These are phyloP conservation scores for Chrysoporthe deuterocubensis DNA, from an alignment of 2,329 filamentous ascomycete species.

Conservation along the genomic window DNA sequence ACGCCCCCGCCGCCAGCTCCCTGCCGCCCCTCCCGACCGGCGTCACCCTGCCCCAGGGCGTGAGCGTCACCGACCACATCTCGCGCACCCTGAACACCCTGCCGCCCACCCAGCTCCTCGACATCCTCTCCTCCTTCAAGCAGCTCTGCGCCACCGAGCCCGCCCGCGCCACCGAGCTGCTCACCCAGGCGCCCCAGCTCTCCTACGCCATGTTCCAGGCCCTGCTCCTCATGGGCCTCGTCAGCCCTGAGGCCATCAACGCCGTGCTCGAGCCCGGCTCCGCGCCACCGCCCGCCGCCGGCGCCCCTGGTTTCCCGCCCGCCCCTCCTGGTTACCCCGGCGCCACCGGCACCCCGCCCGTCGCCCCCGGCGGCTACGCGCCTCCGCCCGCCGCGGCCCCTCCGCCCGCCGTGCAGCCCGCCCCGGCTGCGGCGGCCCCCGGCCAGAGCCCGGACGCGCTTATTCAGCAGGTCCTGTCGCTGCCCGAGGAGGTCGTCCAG, in stretches of 20 bases:
- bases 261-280: slow-evolving; percentile 72
- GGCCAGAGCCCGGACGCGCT: slow-evolving; percentile 70
- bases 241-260: slow-evolving; percentile 81
- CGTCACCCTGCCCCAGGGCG: slow-evolving; percentile 78
- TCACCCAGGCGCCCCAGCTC: slow-evolving; percentile 88
- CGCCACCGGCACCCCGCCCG: slow-evolving; percentile 53
- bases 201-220: slow-evolving; percentile 95
- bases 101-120: slow-evolving; percentile 85
- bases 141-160: slow-evolving; percentile 82
- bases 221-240: slow-evolving; percentile 87
- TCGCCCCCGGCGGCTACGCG: slow-evolving; percentile 49
- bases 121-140: slow-evolving; percentile 95
- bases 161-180: slow-evolving; percentile 79
- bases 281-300: slow-evolving; percentile 40
- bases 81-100: slow-evolving; percentile 87
- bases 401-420: slow-evolving; percentile 42
- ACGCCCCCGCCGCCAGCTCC: slow-evolving; percentile 37
- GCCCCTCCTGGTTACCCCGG: slow-evolving; percentile 43
- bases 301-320: slow-evolving; percentile 40
- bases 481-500: slow-evolving; percentile 81
- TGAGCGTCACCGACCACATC: slow-evolving; percentile 88
- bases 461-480: slow-evolving; percentile 78
- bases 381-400: slow-evolving; percentile 44
- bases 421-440: slow-evolving; percentile 38
- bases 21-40: slow-evolving; percentile 85